Evolutionary conservation across 164 flowering plant species (phyloP), one percentile per base, ranked within the genome.

Genomic region (Tetrastigma voinierianum): DNA sequence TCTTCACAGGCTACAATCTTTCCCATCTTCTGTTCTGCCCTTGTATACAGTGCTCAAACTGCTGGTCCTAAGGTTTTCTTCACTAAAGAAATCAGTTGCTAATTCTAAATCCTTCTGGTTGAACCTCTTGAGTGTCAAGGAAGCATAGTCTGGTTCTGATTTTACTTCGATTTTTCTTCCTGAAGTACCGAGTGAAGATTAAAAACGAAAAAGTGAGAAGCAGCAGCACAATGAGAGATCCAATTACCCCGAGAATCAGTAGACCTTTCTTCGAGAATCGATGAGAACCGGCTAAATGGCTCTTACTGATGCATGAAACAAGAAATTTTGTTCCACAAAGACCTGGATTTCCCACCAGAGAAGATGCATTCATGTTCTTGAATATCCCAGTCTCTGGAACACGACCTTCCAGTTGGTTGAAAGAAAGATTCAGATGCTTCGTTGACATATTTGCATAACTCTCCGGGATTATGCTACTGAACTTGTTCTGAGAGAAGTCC

Each of bases 31-130:
- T 19, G 88, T 46, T 55, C 53, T 75, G 25, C 93, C 96, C 80
- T 79, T 87, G 79, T 86, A 92, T 15, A 92, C 98, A 0, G 83
- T 89, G 76, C 96, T 92, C 72, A 86, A 67, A 58, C 77, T 70
- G 74, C 89, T 89, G 12, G 80, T 16, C 10, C 95, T 69, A 17
- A 90, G 78, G 67, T 82, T 85, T 1, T 61, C 76, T 49, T 77
- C 70, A 21, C 75, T 78, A 80, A 92, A 92, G 69, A 40, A 76
- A 63, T 70, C 61, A 0, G 96, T 92, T 23, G 92, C 94, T 23
- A 19, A 64, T 65, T 83, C 85, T 53, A 92, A 47, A 2, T 88
- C 91, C 59, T 74, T 78, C 16, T 10, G 57, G 16, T 71, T 74
- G 72, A 81, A 88, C 76, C 98, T 81, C 67, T 74, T 82, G 19